phyloP scores from a whole-genome alignment of 2,329 filamentous ascomycete species.

The Penicillium sumatraense region DNA sequence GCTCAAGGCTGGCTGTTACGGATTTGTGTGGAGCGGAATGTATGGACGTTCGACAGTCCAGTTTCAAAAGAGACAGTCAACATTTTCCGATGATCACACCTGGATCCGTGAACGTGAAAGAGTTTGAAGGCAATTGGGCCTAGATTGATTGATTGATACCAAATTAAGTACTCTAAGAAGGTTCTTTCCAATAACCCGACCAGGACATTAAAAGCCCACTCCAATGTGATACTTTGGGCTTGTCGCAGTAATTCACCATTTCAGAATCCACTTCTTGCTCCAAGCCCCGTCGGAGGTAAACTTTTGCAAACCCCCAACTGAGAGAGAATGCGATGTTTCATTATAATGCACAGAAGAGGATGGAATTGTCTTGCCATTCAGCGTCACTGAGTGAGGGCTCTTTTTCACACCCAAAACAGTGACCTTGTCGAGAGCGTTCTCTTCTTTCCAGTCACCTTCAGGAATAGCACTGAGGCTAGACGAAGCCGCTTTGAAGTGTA shows the following conservation, averaged over 20 bases:
- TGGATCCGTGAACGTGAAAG: too few species aligned
- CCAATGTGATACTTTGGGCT: background rate
- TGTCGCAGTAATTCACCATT: conserved; percentile 47
- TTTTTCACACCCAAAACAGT: conserved; percentile 63
- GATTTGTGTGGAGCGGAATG: background rate
- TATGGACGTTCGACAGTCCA: background rate
- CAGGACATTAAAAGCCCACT: background rate
- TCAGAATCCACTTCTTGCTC: conserved; percentile 60
- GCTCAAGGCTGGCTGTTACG: background rate
- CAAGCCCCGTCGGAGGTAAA: conserved; percentile 62
- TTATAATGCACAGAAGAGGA: conserved; percentile 55
- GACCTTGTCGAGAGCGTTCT: conserved; percentile 64
- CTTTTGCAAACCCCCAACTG: conserved; percentile 55
- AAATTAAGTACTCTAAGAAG: background rate
- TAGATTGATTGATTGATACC: background rate
- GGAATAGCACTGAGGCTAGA: conserved; percentile 55
- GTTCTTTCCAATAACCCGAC: background rate
- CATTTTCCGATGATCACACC: too few species aligned
- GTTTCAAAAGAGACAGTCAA: background rate
- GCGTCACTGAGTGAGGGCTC: conserved; percentile 49
- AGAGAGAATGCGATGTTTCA: conserved; percentile 52
- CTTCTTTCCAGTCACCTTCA: conserved; percentile 59
- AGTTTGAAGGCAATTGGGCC: background rate
- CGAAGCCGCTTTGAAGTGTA: conserved; percentile 43
- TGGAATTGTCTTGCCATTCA: conserved; percentile 56